Evolutionary conservation across 2,329 filamentous ascomycete species (phyloP), one percentile per base, ranked within the genome.

Genomic region (Cytospora leucostoma): DNA sequence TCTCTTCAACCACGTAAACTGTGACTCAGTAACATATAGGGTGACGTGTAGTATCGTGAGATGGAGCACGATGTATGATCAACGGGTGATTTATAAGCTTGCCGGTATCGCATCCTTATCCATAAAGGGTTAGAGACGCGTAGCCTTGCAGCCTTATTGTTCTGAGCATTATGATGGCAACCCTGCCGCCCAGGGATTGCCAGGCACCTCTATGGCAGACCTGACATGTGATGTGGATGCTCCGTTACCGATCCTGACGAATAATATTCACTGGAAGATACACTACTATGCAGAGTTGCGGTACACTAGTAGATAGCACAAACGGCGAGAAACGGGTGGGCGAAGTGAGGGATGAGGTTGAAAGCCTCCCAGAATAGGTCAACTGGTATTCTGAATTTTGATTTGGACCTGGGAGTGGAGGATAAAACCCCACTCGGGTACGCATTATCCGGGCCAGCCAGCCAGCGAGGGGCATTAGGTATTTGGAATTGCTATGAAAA

Each of bases 401-500:
- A 27, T 27, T 27, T 27, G 27, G 27, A 27, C 4, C 27, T 27
- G 27, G 27, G 27, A 27, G 27, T 27, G 27, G 27, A 27, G 27
- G 27, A 4, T 27, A 27, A 27, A 27, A 61, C 40, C 51, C 59
- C 59, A 61, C 51, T 4, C 51, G 51, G 59, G 54, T 49, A 21
- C 40, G 35, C n/a, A 49, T 12, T 32, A 47, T 13, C 50, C 58
- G 58, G 50, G 50, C 35, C 38, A 27, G 11, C 51, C 50, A 53
- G 52, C 19, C 15, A 40, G 50, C 12, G 19, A 2, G 13, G n/a
- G 13, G 13, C 50, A 47, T 33, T 47, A 12, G 51, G 55, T 38
- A 61, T 55, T 61, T 55, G 51, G 59, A 61, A 61, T 55, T 11
- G 17, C 33, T 10, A 2, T 33, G 57, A 21, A 33, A 21, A 59